Evolutionary conservation across 2,329 filamentous ascomycete species (phyloP).

Genomic region (Fusarium globosum): DNA sequence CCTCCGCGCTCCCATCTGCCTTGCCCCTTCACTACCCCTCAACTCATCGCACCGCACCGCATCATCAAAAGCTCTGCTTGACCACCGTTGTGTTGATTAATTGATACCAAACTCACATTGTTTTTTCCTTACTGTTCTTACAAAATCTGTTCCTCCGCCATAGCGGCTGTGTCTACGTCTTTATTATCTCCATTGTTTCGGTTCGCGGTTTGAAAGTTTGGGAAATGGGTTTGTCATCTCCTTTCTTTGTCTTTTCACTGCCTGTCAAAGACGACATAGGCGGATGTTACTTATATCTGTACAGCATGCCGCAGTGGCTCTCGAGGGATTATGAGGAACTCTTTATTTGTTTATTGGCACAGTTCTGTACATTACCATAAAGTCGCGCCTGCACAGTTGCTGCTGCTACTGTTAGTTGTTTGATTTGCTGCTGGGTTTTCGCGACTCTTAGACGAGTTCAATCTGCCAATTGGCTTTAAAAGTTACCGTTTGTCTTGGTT

Average conservation of each 20-base stretch:
- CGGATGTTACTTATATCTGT: conserved; percentile 41
- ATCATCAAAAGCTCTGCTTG: conserved; percentile 39
- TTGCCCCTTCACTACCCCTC: conserved; percentile 30
- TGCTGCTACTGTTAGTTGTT: conserved; percentile 51
- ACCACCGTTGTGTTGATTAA: conserved; percentile 51
- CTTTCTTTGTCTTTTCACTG: conserved; percentile 34
- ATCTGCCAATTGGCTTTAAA: conserved; percentile 50
- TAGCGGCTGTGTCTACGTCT: conserved; percentile 44
- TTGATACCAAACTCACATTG: conserved; percentile 51
- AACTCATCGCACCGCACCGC: conserved; percentile 19
- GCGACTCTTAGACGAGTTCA: conserved; percentile 53
- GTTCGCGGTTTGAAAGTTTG: conserved; percentile 26
- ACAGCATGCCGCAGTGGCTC: conserved; percentile 48
- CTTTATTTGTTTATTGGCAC: conserved; percentile 50
- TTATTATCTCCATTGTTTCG: conserved; percentile 24
- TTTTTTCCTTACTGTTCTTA: conserved; percentile 30
- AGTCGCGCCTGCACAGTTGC: conserved; percentile 57
- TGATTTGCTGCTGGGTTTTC: conserved; percentile 49
- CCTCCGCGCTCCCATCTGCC: conserved; percentile 35
- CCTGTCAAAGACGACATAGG: conserved; percentile 43
- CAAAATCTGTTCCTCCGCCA: conserved; percentile 37
- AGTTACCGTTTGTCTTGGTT: conserved; percentile 45
- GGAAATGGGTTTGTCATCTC: conserved; percentile 47
- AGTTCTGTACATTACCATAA: conserved; percentile 68
- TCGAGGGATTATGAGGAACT: conserved; percentile 53